Evolutionary conservation across 768 basidiomycete species (phyloP), one percentile per base, ranked within the genome.

Genomic region (Rhizopogon vesiculosus): DNA sequence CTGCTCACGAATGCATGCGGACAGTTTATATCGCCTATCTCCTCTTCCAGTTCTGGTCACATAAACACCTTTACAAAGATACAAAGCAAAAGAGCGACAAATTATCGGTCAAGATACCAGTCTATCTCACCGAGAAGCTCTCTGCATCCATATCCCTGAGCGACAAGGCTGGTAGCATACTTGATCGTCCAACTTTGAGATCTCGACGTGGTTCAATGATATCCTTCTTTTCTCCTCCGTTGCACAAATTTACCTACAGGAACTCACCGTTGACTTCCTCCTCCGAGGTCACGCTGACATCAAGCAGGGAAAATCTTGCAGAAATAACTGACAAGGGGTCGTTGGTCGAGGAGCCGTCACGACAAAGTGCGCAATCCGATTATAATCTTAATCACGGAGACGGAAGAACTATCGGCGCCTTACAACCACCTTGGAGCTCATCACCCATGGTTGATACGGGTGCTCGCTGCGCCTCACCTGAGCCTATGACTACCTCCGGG

Each of bases 1-100:
- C 38, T 10, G 41, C 58, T 52, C 18, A 45, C 44, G 56, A 13
- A 1, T 31, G 31, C 13, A 51, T 25, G 33, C n/a, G 25, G 43
- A 33, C 59, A 83, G 81, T 81, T 57, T 85, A 85, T 61, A 57
- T 67, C 22, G 68, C 71, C 19, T 82, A 79, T 61, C 71, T 83
- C 35, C 64, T 82, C 51, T 82, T 83, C 63, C 82, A 81, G 63
- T 73, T 84, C 12, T 81, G 76, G 74, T 81, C 81, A 3, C 82
- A 83, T 64, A 72, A 71, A 54, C 71, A 81, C 59, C 68, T 84
- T 35, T 85, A 82, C 66, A 69, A 73, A 16, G 80, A 78, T 44
- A 64, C 66, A 12, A 74, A 78, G 62, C 75, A 76, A 59, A 77
- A 75, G 58, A 81, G 78, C 54, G 63, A 68, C 40, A 72, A 66